Conservation (phyloP, 1,139 yeast species). For the Nadsonia starkeyi-henricii region DNA sequence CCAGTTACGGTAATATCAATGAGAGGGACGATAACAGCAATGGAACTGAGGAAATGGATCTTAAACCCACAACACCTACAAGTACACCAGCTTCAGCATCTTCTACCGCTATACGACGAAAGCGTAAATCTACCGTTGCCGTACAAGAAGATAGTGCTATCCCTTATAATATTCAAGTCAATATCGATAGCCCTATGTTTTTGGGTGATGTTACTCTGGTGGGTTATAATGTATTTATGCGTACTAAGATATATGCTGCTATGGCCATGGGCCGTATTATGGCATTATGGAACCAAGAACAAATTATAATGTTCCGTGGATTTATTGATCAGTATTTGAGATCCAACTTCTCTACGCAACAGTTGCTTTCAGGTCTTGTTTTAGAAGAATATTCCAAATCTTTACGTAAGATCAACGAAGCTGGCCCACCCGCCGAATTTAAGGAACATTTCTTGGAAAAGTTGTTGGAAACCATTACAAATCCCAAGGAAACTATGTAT, state of each 20-base stretch:
- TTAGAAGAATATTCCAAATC: constrained; percentile 56
- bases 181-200: constrained; percentile 86
- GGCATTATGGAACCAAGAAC: constrained; percentile 35
- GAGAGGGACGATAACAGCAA: constrained; percentile 14
- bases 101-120: not conserved
- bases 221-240: constrained; percentile 59
- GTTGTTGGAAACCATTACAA: constrained; percentile 30
- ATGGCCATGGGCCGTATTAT: constrained; percentile 62
- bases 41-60: constrained; percentile 10
- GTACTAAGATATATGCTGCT: constrained; percentile 67
- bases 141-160: constrained; percentile 13
- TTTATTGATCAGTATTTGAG: constrained; percentile 31
- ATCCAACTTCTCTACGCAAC: constrained; percentile 68
- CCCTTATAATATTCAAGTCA: constrained; percentile 27
- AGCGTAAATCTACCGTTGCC: not conserved
- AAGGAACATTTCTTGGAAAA: constrained; percentile 17
- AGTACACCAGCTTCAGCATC: constrained; percentile 9
- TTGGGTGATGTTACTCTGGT: constrained; percentile 83
- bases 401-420: constrained; percentile 13
- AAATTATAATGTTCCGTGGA: constrained; percentile 12
- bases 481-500: constrained; percentile 42
- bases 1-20: constrained; percentile 23
- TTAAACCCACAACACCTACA: constrained; percentile 10
- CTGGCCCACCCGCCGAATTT: constrained; percentile 13
- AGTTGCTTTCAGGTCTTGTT: constrained; percentile 54